Evolutionary conservation across 75 land plant genomes (phyloP).

Genomic region (Pseudotsuga menziesii): DNA sequence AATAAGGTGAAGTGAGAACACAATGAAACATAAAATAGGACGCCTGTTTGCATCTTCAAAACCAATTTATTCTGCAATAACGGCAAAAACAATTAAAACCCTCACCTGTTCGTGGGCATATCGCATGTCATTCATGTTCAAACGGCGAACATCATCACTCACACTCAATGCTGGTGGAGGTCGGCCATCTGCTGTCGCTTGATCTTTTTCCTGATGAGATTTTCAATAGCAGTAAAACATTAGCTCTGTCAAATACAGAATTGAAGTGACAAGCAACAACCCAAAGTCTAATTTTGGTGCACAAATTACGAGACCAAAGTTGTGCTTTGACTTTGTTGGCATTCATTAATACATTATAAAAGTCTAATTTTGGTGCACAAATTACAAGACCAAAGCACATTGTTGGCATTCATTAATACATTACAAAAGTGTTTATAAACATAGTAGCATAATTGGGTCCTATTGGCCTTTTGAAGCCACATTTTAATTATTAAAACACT

Average conservation of each 20-base stretch:
- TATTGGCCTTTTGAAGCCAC: too few relatives aligned
- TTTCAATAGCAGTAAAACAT: neutral
- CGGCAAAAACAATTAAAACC: neutral
- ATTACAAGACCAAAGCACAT: too few relatives aligned
- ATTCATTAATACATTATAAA: neutral
- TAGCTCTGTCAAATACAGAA: neutral
- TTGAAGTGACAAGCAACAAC: neutral
- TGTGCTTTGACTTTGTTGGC: too few relatives aligned
- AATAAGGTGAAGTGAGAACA: neutral
- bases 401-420: too few relatives aligned
- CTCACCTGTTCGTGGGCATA: slow-evolving; percentile 19
- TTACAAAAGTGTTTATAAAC: too few relatives aligned
- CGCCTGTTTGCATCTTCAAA: neutral
- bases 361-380: too few relatives aligned
- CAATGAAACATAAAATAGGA: neutral
- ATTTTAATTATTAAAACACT: too few relatives aligned
- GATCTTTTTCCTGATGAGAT: slow-evolving; percentile 12
- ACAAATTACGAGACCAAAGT: neutral
- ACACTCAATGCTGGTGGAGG: slow-evolving; percentile 12
- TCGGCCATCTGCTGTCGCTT: slow-evolving; percentile 12
- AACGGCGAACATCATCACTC: slow-evolving; percentile 15
- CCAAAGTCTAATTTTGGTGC: neutral
- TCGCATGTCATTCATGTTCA: slow-evolving; percentile 25
- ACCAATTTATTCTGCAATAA: neutral
- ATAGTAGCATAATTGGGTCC: too few relatives aligned